Conservation (phyloP, 805 yeast genomes). For the Ogataea ramenticola region DNA sequence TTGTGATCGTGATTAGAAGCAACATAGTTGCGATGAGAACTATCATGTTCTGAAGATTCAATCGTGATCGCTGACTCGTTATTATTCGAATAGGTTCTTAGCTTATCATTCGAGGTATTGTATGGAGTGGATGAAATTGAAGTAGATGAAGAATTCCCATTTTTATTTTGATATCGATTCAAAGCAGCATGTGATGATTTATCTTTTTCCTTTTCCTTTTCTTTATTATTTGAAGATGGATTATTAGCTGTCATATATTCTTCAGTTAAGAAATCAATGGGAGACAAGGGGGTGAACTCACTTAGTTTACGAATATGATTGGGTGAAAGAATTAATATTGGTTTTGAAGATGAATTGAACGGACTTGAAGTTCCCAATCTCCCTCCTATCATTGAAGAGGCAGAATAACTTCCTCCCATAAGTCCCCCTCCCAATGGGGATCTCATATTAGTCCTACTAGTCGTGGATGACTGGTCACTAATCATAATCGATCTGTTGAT, state of each 20-base stretch:
- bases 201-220: no score
- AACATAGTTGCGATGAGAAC: no score
- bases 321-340: slow-evolving; percentile 19
- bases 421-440: neutral
- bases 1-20: neutral
- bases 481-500: no score
- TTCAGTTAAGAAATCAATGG: slow-evolving; percentile 27
- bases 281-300: slow-evolving; percentile 28
- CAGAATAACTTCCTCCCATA: neutral
- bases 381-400: neutral
- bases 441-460: neutral
- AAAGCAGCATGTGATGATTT: neutral
- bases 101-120: neutral
- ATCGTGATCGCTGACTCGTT: neutral
- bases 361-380: neutral
- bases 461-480: neutral
- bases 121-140: neutral
- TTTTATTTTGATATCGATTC: neutral
- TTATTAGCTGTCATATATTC: slow-evolving; percentile 12
- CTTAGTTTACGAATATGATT: slow-evolving; percentile 23
- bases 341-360: neutral
- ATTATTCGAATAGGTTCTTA: neutral
- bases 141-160: neutral
- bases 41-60: neutral
- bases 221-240: no score